Evolutionary conservation across 345 rosid species (phyloP).

Genomic region (Microcos paniculata): DNA sequence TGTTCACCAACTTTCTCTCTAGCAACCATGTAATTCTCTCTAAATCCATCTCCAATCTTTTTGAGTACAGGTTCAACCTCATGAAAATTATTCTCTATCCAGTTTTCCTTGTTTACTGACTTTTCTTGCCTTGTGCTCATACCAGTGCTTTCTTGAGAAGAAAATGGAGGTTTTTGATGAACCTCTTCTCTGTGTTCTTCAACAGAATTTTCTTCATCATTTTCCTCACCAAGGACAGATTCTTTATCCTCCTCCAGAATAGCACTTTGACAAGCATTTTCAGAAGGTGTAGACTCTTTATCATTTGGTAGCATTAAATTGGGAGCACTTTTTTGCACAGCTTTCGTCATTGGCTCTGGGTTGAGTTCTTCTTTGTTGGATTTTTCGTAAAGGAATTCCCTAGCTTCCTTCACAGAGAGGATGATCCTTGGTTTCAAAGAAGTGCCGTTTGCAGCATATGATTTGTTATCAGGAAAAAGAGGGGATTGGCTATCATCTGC

Average conservation of each 20-base stretch:
- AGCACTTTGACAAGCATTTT: slow-evolving; percentile 24
- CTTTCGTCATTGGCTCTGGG: slow-evolving; percentile 25
- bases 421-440: slow-evolving; percentile 55
- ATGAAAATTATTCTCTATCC: slow-evolving; percentile 65
- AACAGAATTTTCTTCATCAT: slow-evolving; percentile 26
- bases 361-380: slow-evolving; percentile 22
- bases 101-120: slow-evolving; percentile 39
- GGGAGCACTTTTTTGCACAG: slow-evolving; percentile 24
- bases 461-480: slow-evolving; percentile 31
- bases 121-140: slow-evolving; percentile 27
- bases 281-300: slow-evolving; percentile 24
- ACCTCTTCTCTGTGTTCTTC: slow-evolving; percentile 15
- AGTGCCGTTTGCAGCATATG: slow-evolving; percentile 19
- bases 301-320: slow-evolving; percentile 20
- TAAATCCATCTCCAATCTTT: slow-evolving; percentile 75
- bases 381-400: slow-evolving; percentile 63
- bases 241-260: slow-evolving; percentile 25
- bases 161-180: slow-evolving; percentile 20
- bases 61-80: slow-evolving; percentile 66
- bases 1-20: slow-evolving; percentile 49
- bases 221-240: slow-evolving; percentile 23
- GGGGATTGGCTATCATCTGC: slow-evolving; percentile 30
- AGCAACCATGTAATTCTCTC: slow-evolving; percentile 66
- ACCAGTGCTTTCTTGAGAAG: slow-evolving; percentile 17
- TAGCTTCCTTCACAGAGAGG: slow-evolving; percentile 82